phyloP scores from a whole-genome alignment of 2,329 filamentous ascomycete species.

The Hypoxylon sp. region DNA sequence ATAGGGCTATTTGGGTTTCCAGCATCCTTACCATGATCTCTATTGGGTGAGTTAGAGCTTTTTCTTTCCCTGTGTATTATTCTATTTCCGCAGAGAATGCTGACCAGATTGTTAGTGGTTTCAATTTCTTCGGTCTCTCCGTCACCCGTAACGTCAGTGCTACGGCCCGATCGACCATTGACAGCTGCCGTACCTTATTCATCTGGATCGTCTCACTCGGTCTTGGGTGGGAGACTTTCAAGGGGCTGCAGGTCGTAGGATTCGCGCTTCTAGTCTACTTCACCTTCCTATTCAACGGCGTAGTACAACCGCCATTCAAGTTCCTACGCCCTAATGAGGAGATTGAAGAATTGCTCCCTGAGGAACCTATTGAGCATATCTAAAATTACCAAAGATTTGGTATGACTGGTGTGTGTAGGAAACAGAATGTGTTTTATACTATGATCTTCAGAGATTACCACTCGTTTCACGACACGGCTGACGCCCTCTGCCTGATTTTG shows the following conservation, averaged over 20 bases:
- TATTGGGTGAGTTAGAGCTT: conserved; percentile 79
- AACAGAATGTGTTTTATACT: not conserved
- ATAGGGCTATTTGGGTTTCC: conserved; percentile 79
- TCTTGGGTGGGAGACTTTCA: conserved; percentile 97
- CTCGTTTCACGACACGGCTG: conserved; percentile 1
- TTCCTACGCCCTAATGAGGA: conserved; percentile 71
- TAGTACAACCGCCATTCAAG: conserved; percentile 85
- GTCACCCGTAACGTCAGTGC: conserved; percentile 92
- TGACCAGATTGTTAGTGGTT: conserved; percentile 72
- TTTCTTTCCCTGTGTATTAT: not conserved
- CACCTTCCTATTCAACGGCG: conserved; percentile 95
- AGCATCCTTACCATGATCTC: conserved; percentile 96
- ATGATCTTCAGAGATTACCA: not conserved
- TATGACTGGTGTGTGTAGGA: not conserved
- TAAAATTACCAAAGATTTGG: conserved; percentile 26
- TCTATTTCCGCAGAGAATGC: conserved; percentile 1
- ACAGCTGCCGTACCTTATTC: conserved; percentile 96
- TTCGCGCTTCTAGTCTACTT: conserved; percentile 95
- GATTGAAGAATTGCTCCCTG: conserved; percentile 78
- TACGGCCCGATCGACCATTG: conserved; percentile 94
- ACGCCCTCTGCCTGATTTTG: not conserved
- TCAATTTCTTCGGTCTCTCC: conserved; percentile 98
- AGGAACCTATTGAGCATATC: conserved; percentile 85
- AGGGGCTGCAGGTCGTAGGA: conserved; percentile 92
- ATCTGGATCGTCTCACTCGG: conserved; percentile 97